Evolutionary conservation across 202 grass and related monocot genomes (phyloP).

Genomic region (Zoysia matrella): DNA sequence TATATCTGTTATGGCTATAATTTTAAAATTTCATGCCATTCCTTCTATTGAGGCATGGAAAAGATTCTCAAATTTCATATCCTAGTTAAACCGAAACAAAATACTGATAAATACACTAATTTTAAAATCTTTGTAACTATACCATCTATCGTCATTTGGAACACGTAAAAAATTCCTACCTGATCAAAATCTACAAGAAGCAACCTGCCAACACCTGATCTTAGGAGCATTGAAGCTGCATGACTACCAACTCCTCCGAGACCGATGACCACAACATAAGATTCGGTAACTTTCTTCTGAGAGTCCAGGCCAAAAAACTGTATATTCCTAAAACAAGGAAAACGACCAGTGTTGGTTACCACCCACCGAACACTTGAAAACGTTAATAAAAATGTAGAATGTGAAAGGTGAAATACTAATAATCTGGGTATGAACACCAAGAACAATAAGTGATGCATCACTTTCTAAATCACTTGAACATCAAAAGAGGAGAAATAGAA

Average conservation of each 20-base stretch:
- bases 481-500: background rate
- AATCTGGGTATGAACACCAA: background rate
- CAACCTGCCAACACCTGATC: slow-evolving; percentile 81
- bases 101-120: background rate
- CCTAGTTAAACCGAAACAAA: background rate
- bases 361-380: background rate
- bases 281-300: slow-evolving; percentile 81
- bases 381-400: background rate
- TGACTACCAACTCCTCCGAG: slow-evolving; percentile 98
- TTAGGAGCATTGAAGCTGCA: slow-evolving; percentile 93
- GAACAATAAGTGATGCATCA: background rate
- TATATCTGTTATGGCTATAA: background rate
- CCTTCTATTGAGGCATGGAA: background rate
- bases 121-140: background rate
- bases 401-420: background rate
- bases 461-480: background rate
- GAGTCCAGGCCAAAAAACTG: slow-evolving; percentile 88
- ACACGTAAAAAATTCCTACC: slow-evolving; percentile 43
- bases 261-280: slow-evolving; percentile 82
- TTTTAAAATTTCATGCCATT: slow-evolving; percentile 8
- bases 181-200: slow-evolving; percentile 99
- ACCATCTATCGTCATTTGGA: background rate
- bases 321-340: slow-evolving; percentile 70
- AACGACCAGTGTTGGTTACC: slow-evolving; percentile 27
- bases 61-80: background rate